phyloP scores from a whole-genome alignment of 78 protist genomes.

The Capsaspora owczarzaki region DNA sequence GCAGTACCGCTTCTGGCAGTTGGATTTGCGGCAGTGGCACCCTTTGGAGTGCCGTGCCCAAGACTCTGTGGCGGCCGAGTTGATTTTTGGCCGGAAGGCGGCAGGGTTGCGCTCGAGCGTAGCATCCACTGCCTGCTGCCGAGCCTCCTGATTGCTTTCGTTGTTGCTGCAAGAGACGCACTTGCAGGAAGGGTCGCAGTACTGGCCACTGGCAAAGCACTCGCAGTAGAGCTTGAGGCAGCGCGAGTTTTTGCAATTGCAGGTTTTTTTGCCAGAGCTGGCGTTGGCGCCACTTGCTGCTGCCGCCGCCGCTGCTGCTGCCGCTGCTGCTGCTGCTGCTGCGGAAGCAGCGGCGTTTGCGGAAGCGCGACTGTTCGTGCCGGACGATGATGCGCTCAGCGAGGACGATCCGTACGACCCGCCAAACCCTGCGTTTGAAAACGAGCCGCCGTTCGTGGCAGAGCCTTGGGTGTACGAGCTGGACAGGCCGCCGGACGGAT shows the following conservation, averaged over 20 bases:
- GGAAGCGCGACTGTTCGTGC: too few species aligned
- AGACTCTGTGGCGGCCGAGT: background rate
- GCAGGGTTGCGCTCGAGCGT: background rate
- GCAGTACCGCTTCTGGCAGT: conserved; percentile 17
- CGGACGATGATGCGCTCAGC: too few species aligned
- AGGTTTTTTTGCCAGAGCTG: background rate
- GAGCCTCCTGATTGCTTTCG: background rate
- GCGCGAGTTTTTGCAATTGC: conserved; percentile 12
- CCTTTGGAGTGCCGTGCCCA: background rate
- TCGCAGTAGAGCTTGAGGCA: conserved; percentile 35
- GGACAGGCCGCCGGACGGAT: too few species aligned
- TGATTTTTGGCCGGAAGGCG: background rate
- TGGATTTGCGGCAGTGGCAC: background rate
- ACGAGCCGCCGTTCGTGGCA: too few species aligned
- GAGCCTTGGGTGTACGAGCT: too few species aligned
- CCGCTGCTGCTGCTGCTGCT: too few species aligned
- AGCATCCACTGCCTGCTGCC: background rate
- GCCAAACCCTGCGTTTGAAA: too few species aligned
- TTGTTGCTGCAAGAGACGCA: conserved; percentile 9
- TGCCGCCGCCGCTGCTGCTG: too few species aligned
- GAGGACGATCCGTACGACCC: too few species aligned
- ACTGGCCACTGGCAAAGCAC: conserved; percentile 23
- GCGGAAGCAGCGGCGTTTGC: too few species aligned
- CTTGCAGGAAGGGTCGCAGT: background rate
- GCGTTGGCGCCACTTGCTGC: too few species aligned